These are phyloP conservation scores for Lactifluus rugatus DNA, from an alignment of 768 basidiomycete genomes.

Conservation along the genomic window DNA sequence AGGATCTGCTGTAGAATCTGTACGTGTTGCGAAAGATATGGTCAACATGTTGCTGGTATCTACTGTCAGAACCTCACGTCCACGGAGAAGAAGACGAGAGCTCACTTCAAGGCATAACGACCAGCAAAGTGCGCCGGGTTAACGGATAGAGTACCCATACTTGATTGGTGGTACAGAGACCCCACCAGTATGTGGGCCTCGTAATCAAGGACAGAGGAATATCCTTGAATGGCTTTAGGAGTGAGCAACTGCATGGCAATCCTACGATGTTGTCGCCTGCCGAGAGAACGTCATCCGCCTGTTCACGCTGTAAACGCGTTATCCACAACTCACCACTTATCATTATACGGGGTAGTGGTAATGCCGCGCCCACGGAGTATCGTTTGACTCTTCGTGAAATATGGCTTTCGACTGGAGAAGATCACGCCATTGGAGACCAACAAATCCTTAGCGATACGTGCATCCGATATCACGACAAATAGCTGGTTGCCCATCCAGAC, in stretches of 20 bases:
- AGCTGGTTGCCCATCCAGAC: slow-evolving; percentile 40
- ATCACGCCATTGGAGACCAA: slow-evolving; percentile 36
- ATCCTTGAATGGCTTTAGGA: slow-evolving; percentile 29
- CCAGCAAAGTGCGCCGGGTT: slow-evolving; percentile 34
- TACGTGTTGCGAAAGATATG: slow-evolving; percentile 35
- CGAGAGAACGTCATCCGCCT: not conserved
- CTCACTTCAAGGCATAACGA: slow-evolving; percentile 27
- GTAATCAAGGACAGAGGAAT: slow-evolving; percentile 30
- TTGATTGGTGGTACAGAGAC: slow-evolving; percentile 28
- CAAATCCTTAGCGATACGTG: slow-evolving; percentile 35
- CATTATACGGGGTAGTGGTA: slow-evolving; percentile 36
- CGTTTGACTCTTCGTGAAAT: slow-evolving; percentile 37
- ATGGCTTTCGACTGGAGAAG: slow-evolving; percentile 39
- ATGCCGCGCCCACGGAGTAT: slow-evolving; percentile 37
- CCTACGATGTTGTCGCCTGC: slow-evolving; percentile 35
- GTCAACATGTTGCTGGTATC: slow-evolving; percentile 36
- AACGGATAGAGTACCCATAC: slow-evolving; percentile 27
- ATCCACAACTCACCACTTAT: slow-evolving; percentile 28
- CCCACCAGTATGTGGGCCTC: slow-evolving; percentile 33
- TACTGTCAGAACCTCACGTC: not conserved
- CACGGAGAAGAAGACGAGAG: not conserved
- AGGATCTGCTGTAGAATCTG: slow-evolving; percentile 30
- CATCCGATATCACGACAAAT: slow-evolving; percentile 38
- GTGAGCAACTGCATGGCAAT: slow-evolving; percentile 30
- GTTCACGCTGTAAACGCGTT: not conserved